A percentile compares a stretch with the other conserved stretches of the same genome.
These are phyloP conservation scores for Thamnidium elegans DNA, from an alignment of 192 early-diverging fungal species.

Conservation along the genomic window DNA sequence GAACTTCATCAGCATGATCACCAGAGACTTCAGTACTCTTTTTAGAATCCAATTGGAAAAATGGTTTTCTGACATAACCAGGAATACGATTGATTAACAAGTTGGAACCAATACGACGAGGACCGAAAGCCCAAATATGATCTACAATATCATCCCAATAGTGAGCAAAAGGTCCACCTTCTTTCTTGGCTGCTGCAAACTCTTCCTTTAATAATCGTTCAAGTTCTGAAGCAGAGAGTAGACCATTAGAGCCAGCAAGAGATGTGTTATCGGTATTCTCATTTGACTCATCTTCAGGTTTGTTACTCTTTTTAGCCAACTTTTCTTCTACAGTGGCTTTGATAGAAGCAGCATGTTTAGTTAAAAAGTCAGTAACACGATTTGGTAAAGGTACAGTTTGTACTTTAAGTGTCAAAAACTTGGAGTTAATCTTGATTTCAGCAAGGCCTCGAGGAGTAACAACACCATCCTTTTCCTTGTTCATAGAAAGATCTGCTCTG, in stretches of 20 bases:
- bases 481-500: constrained; percentile 26
- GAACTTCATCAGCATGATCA: constrained; percentile 22
- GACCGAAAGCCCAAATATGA: constrained; percentile 81
- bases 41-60: constrained; percentile 20
- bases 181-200: constrained; percentile 49
- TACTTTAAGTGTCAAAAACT: constrained; percentile 57
- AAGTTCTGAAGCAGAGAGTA: constrained; percentile 37
- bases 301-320: constrained; percentile 23
- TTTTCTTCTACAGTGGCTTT: constrained; percentile 53
- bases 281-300: constrained; percentile 23
- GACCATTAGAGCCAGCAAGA: constrained; percentile 1
- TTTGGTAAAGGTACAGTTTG: constrained; percentile 70
- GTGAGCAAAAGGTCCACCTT: constrained; percentile 34
- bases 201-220: constrained; percentile 33
- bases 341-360: constrained; percentile 49
- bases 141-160: constrained; percentile 51
- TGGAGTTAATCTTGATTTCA: constrained; percentile 56
- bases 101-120: constrained; percentile 78
- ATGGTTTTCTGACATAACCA: constrained; percentile 48
- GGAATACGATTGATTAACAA: constrained; percentile 66
- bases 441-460: constrained; percentile 61
- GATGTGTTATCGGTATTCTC: constrained; percentile 4
- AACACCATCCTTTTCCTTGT: constrained; percentile 46
- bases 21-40: constrained; percentile 5
- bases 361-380: constrained; percentile 56